Percentiles rank a stretch among this genome's conserved stretches.
phyloP scores from a whole-genome alignment of 78 protist species.

The Dictyostelium intermedium region DNA sequence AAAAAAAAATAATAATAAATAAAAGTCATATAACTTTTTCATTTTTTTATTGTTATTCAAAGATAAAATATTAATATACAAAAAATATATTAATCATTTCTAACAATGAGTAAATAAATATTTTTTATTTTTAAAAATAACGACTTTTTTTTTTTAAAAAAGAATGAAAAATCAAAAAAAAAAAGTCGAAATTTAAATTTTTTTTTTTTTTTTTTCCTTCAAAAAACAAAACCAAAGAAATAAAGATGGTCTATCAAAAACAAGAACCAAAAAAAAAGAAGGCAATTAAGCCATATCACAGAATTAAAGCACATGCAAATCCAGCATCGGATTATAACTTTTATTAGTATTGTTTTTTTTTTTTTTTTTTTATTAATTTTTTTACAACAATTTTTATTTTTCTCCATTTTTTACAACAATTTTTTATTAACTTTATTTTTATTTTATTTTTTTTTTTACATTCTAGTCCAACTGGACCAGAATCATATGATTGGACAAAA shows the following conservation, averaged over 20 bases:
- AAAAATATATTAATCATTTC: no score
- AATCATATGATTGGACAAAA: slow-evolving; percentile 65
- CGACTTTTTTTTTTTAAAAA: background rate
- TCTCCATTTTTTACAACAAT: background rate
- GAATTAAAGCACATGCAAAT: slow-evolving; percentile 84
- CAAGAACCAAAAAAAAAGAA: background rate
- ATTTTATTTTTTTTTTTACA: background rate
- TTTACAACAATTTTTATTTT: background rate
- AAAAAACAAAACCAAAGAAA: background rate
- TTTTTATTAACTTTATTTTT: background rate
- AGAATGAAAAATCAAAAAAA: background rate
- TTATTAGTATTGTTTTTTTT: slow-evolving; percentile 53
- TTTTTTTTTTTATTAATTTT: no score
- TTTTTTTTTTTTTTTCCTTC: background rate
- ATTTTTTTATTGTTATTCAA: no score
- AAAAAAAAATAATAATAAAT: no score
- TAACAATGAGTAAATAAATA: no score
- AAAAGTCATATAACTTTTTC: no score
- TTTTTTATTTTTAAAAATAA: background rate
- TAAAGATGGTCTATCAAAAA: background rate
- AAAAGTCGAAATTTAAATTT: background rate
- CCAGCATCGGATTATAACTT: slow-evolving; percentile 75
- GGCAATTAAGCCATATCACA: slow-evolving; percentile 72
- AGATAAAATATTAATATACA: no score
- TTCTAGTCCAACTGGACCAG: slow-evolving; percentile 68